These are phyloP conservation scores for Picea abies DNA, from an alignment of 83 land plant genomes.

Conservation along the genomic window DNA sequence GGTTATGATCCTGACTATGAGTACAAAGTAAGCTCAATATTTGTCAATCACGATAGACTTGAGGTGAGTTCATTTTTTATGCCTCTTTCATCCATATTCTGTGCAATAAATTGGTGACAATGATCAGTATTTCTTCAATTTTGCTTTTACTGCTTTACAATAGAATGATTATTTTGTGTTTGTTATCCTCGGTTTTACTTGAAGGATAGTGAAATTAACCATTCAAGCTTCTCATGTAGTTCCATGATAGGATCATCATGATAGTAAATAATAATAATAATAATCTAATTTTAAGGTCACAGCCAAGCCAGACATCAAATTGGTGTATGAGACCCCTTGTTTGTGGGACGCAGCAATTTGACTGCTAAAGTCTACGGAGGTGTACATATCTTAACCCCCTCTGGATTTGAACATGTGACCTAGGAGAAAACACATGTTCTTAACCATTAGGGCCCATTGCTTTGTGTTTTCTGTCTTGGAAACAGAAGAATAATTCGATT, in stretches of 20 bases:
- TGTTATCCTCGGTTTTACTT: not conserved
- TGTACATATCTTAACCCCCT: too few relatives aligned
- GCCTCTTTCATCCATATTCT: too few relatives aligned
- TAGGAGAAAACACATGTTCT: too few relatives aligned
- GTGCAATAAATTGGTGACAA: too few relatives aligned
- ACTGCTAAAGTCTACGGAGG: too few relatives aligned
- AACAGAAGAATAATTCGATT: not conserved
- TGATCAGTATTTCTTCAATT: not conserved
- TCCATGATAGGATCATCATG: not conserved
- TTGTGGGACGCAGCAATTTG: too few relatives aligned
- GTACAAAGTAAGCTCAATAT: slow-evolving; percentile 67
- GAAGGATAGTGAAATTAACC: not conserved
- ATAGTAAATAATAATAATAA: not conserved
- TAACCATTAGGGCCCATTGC: not conserved
- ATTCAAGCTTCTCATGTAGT: not conserved
- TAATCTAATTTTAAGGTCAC: too few relatives aligned
- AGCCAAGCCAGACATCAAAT: too few relatives aligned
- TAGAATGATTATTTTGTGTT: not conserved
- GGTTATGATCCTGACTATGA: slow-evolving; percentile 61
- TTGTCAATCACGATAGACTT: slow-evolving; percentile 51
- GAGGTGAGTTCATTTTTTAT: slow-evolving; percentile 20
- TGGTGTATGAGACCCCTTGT: too few relatives aligned
- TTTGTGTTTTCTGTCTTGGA: not conserved
- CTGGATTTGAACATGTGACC: too few relatives aligned
- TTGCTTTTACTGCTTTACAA: not conserved